These are phyloP conservation scores for Wickerhamiella sorbophila DNA, from an alignment of 805 yeast genomes.

Conservation along the genomic window DNA sequence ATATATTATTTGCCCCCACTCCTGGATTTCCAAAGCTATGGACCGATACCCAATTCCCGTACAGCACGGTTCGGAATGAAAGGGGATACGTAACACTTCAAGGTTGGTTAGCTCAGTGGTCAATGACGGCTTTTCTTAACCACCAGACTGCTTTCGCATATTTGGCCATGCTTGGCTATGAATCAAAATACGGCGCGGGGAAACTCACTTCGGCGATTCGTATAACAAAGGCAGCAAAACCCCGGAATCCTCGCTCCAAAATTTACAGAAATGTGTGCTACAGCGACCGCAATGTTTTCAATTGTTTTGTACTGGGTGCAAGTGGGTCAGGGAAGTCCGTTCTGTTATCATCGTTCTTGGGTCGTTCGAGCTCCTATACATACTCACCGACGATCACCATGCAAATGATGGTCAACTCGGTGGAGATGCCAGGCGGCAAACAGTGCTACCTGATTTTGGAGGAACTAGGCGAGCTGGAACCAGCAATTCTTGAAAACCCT, in stretches of 20 bases:
- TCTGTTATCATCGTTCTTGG: slow-evolving; percentile 64
- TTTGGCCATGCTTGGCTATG: slow-evolving; percentile 81
- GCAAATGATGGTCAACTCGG: slow-evolving; percentile 74
- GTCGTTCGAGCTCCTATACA: slow-evolving; percentile 50
- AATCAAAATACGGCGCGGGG: slow-evolving; percentile 23
- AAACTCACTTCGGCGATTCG: slow-evolving; percentile 42
- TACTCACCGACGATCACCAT: slow-evolving; percentile 77
- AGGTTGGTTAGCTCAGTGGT: slow-evolving; percentile 99
- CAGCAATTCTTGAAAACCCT: slow-evolving; percentile 62
- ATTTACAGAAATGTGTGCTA: slow-evolving; percentile 50
- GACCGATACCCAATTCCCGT: slow-evolving; percentile 76
- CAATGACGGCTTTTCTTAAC: slow-evolving; percentile 83
- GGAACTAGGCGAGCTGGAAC: slow-evolving; percentile 77
- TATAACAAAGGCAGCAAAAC: slow-evolving; percentile 68
- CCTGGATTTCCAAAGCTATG: slow-evolving; percentile 87
- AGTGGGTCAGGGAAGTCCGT: slow-evolving; percentile 81
- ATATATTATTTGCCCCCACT: slow-evolving; percentile 64
- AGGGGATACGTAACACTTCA: slow-evolving; percentile 82
- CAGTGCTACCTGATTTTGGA: slow-evolving; percentile 86
- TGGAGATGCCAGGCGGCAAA: slow-evolving; percentile 86
- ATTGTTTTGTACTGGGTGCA: slow-evolving; percentile 77
- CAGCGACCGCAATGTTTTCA: slow-evolving; percentile 76
- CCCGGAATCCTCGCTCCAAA: slow-evolving; percentile 50
- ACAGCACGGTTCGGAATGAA: slow-evolving; percentile 77
- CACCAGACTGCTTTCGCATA: slow-evolving; percentile 75